Percentiles rank a stretch among this genome's conserved stretches.
These are phyloP conservation scores for Scutellaria galericulata DNA, from an alignment of 257 asterid genomes.

Conservation along the genomic window DNA sequence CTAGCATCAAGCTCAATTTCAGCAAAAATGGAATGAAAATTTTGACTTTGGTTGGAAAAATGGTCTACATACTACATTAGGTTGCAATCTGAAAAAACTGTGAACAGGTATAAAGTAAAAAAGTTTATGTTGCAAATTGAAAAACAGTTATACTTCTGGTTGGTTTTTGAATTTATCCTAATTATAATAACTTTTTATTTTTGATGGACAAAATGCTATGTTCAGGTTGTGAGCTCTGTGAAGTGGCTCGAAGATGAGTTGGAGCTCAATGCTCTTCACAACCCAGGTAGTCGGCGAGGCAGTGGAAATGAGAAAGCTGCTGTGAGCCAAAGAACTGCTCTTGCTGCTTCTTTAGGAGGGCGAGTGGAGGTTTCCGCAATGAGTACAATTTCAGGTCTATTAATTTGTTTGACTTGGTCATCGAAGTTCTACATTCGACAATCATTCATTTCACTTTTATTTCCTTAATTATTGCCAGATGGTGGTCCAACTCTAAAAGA, in stretches of 20 bases:
- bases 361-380: constrained; percentile 91
- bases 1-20: constrained; percentile 25
- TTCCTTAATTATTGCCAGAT: constrained; percentile 32
- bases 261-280: constrained; percentile 98
- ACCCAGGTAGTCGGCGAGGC: constrained; percentile 94
- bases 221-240: constrained; percentile 98
- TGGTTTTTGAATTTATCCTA: not conserved
- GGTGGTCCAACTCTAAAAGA: constrained; percentile 31
- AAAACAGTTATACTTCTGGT: too few species aligned
- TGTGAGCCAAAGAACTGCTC: constrained; percentile 90
- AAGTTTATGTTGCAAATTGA: too few species aligned
- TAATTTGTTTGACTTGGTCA: constrained; percentile 15
- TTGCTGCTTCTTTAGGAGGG: constrained; percentile 95
- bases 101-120: too few species aligned
- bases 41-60: not conserved
- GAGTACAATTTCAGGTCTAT: constrained; percentile 86
- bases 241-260: constrained; percentile 99
- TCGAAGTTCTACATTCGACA: constrained; percentile 30
- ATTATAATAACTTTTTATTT: not conserved
- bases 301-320: constrained; percentile 97
- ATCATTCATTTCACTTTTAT: constrained; percentile 10
- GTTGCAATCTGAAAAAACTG: too few species aligned
- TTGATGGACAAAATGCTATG: constrained; percentile 34
- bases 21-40: constrained; percentile 5
- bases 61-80: too few species aligned